Conservation (phyloP, 768 basidiomycete species). For the Boletus sp. region DNA sequence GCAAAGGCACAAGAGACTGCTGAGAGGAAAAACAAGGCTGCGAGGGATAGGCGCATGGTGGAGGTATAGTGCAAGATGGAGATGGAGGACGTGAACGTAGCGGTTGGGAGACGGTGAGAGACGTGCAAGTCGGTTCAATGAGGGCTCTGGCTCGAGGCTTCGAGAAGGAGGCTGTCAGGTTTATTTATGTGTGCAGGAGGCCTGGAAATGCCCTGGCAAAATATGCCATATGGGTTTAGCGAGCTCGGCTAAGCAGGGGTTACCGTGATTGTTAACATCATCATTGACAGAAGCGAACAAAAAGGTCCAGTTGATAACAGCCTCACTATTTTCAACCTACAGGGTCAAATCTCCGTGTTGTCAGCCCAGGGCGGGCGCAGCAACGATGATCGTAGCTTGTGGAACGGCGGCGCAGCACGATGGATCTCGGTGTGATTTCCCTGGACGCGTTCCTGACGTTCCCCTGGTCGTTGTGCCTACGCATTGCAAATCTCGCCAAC, state of each 20-base stretch:
- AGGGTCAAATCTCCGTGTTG: neutral
- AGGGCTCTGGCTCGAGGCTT: neutral
- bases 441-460: no score
- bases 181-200: neutral
- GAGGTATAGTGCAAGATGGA: no score
- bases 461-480: no score
- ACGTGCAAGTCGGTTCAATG: no score
- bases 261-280: conserved; percentile 12
- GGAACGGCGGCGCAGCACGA: no score
- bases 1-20: conserved; percentile 8
- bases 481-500: neutral
- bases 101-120: no score
- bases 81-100: no score
- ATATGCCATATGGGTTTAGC: conserved; percentile 13
- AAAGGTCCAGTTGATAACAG: neutral
- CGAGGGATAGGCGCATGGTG: conserved; percentile 16
- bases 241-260: neutral
- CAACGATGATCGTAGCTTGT: no score
- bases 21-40: conserved; percentile 14
- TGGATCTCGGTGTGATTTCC: no score
- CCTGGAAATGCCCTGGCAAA: conserved; percentile 2
- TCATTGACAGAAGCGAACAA: conserved; percentile 3
- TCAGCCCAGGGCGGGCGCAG: no score
- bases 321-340: neutral
- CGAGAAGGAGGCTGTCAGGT: neutral